phyloP scores from a whole-genome alignment of 352 stramenopile genomes.

The Globisporangium megalacanthum region DNA sequence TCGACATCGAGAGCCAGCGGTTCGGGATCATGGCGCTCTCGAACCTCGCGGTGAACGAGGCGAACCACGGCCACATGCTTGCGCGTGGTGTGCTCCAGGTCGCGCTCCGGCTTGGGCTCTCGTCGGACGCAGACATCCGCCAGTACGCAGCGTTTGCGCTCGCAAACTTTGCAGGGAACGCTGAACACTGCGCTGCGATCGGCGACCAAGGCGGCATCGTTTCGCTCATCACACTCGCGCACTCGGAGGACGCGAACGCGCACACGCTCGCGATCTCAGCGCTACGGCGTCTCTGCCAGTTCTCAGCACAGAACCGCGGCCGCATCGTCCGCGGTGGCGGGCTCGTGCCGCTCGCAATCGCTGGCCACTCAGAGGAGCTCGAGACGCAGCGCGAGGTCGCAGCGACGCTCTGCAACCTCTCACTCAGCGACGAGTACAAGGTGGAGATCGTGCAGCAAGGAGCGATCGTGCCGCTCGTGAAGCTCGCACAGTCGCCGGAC shows the following conservation, averaged over 20 bases:
- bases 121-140: conserved; percentile 72
- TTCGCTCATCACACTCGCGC: conserved; percentile 87
- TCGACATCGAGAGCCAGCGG: conserved; percentile 78
- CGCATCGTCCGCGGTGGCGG: conserved; percentile 84
- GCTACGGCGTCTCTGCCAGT: conserved; percentile 89
- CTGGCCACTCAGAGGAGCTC: conserved; percentile 83
- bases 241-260: conserved; percentile 82
- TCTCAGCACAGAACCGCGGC: conserved; percentile 83
- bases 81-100: conserved; percentile 79
- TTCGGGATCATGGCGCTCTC: conserved; percentile 94
- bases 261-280: conserved; percentile 92
- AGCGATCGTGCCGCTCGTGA: conserved; percentile 75
- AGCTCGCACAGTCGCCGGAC: conserved; percentile 87
- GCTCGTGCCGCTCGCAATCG: conserved; percentile 79
- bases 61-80: conserved; percentile 91
- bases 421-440: conserved; percentile 90
- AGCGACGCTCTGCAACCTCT: conserved; percentile 92
- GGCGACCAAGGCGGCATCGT: conserved; percentile 88
- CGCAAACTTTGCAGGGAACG: conserved; percentile 91
- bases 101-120: conserved; percentile 72
- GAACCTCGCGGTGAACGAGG: conserved; percentile 93
- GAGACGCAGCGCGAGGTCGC: conserved; percentile 94
- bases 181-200: conserved; percentile 82
- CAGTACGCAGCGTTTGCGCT: conserved; percentile 91
- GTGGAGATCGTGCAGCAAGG: conserved; percentile 82